Conservation (phyloP, 1,139 yeast genomes). For the Scheffersomyces insectosa region DNA sequence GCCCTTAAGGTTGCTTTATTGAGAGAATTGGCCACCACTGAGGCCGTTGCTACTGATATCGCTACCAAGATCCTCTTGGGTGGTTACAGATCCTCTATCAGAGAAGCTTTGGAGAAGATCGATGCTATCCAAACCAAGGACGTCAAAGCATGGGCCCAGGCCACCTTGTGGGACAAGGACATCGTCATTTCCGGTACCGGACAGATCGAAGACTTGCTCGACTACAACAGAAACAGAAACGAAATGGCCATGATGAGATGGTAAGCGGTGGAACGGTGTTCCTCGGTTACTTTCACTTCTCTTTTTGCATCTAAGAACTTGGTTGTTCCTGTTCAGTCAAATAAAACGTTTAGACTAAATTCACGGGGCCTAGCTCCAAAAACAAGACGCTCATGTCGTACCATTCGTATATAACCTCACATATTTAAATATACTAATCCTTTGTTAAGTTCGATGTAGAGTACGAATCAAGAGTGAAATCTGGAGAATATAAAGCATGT, state of each 20-base stretch:
- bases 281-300: conserved; percentile 2
- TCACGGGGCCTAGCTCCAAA: too few species aligned
- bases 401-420: too few species aligned
- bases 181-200: conserved; percentile 81
- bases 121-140: conserved; percentile 63
- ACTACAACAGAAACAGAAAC: conserved; percentile 82
- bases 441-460: too few species aligned
- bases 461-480: too few species aligned
- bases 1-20: conserved; percentile 64
- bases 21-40: conserved; percentile 44
- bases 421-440: too few species aligned
- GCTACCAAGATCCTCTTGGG: conserved; percentile 60
- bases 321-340: too few species aligned
- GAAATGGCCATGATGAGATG: conserved; percentile 87
- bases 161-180: conserved; percentile 80
- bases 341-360: too few species aligned
- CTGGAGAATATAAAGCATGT: too few species aligned
- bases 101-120: conserved; percentile 60
- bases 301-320: not conserved
- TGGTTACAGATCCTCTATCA: conserved; percentile 62
- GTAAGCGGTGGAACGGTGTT: conserved; percentile 22
- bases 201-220: conserved; percentile 79
- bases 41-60: conserved; percentile 55
- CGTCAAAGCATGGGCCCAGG: conserved; percentile 72
- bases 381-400: too few species aligned